Base-by-base conservation (phyloP, 495 filamentous ascomycete species). In the Choiromyces venosus region DNA sequence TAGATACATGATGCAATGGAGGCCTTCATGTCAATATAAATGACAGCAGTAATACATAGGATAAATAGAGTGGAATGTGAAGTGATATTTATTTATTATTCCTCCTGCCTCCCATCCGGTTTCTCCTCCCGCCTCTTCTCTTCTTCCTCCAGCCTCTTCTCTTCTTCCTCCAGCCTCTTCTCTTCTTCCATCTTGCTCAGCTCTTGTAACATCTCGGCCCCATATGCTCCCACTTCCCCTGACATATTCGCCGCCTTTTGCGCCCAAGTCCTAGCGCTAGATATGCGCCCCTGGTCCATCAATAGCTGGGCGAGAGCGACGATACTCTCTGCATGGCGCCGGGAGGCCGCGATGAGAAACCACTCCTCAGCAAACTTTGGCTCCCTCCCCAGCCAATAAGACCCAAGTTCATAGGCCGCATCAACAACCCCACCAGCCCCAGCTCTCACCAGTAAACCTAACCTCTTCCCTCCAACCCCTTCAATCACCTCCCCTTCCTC, bases 291-390 rank as follows among this genome's bases (percentile, higher is more conserved):
- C 37, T 61, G 44, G 14, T 29, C 40, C 38, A 42, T 72, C 37
- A 77, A 68, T 1, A 77, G 69, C 18, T 29, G 69, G 21, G 70
- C 74, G n/a, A 77, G 64, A 39, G 68, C 72, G 14, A 77, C 18
- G 38, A 70, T 67, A 38, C 75, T 77, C 5, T 56, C 69, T 29
- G 69, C 52, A 19, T 72, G 76, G n/a, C 75, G 38, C 37, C 78
- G 75, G 10, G 70, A 71, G 36, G 74, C 76, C 5, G 76, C 76
- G 67, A 81, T n/a, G 16, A 72, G 69, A n/a, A 75, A 71, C 67
- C 74, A 75, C 72, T 81, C 74, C 46, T 72, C 42, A 37, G 70
- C 68, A 37, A 74, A 61, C 14, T 81, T 61, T 37, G 61, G 35
- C 33, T 40, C 66, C 21, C 19, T 65, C 39, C 39, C 71, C 39